Evolutionary conservation across 2,329 filamentous ascomycete genomes (phyloP).

Genomic region (Paracoccidioides brasiliensis): DNA sequence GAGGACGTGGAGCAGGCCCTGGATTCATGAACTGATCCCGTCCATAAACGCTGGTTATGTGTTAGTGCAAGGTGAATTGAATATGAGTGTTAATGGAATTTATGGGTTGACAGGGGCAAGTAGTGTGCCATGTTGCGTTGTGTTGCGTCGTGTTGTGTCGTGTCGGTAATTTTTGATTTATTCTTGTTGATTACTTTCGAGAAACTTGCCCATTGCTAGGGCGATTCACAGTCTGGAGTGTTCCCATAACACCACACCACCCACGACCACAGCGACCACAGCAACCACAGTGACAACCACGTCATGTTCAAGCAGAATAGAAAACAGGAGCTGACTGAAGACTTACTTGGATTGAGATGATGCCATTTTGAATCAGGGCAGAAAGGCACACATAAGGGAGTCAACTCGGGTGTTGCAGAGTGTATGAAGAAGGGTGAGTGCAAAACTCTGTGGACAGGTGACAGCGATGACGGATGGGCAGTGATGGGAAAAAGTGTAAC

Average conservation of each 20-base stretch:
- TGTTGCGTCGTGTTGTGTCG: neutral
- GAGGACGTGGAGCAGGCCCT: slow-evolving; percentile 82
- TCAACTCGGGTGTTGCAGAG: neutral
- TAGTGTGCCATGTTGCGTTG: too few species aligned
- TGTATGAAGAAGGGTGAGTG: neutral
- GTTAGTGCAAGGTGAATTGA: neutral
- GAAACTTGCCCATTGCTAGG: neutral
- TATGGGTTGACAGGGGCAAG: neutral
- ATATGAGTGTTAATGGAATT: neutral
- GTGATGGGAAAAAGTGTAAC: too few species aligned
- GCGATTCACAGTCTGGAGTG: neutral
- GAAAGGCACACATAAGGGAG: slow-evolving; percentile 1
- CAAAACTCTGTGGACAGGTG: too few species aligned
- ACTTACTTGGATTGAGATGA: slow-evolving; percentile 25
- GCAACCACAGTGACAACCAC: neutral
- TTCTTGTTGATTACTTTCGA: neutral
- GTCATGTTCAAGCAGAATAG: neutral
- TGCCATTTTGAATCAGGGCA: slow-evolving; percentile 16
- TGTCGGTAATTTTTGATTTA: neutral
- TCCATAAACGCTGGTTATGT: slow-evolving; percentile 42
- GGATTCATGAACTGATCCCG: slow-evolving; percentile 83
- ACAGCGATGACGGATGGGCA: too few species aligned
- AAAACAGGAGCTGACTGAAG: neutral
- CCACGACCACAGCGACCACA: neutral
- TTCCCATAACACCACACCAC: neutral